Base-by-base conservation (phyloP, 179 eudicot genomes). In the Heliamphora pulchella region DNA sequence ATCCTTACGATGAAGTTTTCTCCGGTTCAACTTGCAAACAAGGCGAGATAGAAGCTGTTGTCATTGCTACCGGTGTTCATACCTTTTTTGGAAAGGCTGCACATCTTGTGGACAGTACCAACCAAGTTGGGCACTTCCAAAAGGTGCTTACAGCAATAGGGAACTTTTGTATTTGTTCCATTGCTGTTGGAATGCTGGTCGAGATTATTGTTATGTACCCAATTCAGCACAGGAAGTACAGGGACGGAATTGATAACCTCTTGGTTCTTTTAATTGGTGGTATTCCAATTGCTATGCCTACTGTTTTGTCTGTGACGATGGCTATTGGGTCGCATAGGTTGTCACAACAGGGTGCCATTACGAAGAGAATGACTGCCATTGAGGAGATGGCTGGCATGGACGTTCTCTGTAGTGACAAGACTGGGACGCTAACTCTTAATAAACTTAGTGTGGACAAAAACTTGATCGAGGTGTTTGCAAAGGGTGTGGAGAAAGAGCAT, bases 331-430 rank as follows among this genome's bases (percentile, higher is more conserved):
- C 98, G 2, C 98, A 94, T 82, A 91, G 91, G 88, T 87, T 94
- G 46, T 91, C 98, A 1, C 89, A 94, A 80, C 98, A 94, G 81
- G 98, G 98, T 62, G 98, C 98, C 73, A 94, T 94, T 61, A 94
- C 98, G 7, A 94, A 94, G 90, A 91, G 98, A 80, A 94, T 94
- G 98, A 94, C 98, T 43, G 98, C 98, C 54, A 94, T 94, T 80
- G 98, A 94, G 83, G 98, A 94, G 81, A 89, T 94, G 98, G 98
- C 98, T 0, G 98, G 98, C 22, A 93, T 93, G 98, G 98, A 93
- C 79, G 97, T 92, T 18, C 87, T 94, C 13, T 94, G 98, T 68
- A 94, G 98, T 88, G 98, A 94, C 72, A 94, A 94, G 89, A 94
- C 98, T 0, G 98, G 98, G 75, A 94, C 98, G 4, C 75, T 94